Evolutionary conservation across 441 rosid genomes (phyloP).

Genomic region (Erysimum pusillum): DNA sequence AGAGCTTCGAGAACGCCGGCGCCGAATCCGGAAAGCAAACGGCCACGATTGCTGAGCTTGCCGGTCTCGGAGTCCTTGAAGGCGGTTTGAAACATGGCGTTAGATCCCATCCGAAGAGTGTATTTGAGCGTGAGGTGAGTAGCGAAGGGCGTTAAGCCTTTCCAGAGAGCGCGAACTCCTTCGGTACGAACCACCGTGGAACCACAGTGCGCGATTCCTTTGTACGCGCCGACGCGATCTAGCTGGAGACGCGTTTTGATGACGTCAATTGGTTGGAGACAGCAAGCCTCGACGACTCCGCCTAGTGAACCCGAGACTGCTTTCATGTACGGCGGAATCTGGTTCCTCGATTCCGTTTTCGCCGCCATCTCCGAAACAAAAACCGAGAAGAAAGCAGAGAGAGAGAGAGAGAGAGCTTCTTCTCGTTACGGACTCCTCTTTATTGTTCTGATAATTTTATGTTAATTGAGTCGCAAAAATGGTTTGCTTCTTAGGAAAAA

Average conservation of each 20-base stretch:
- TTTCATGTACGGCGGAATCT: constrained; percentile 85
- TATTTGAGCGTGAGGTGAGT: constrained; percentile 92
- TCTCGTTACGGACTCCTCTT: neutral
- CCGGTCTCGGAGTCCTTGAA: constrained; percentile 88
- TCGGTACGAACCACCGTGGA: constrained; percentile 68
- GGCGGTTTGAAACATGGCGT: constrained; percentile 76
- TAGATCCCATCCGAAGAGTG: constrained; percentile 92
- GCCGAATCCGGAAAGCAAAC: constrained; percentile 85
- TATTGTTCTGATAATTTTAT: neutral
- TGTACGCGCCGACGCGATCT: constrained; percentile 69
- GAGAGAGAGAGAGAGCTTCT: neutral
- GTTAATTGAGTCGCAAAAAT: neutral
- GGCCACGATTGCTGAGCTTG: constrained; percentile 60
- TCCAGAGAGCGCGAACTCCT: constrained; percentile 95
- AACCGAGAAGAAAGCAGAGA: neutral
- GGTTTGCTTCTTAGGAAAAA: neutral
- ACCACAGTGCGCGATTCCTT: constrained; percentile 89
- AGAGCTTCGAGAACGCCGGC: constrained; percentile 97
- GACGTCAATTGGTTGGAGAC: constrained; percentile 96
- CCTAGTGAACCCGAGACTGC: constrained; percentile 91
- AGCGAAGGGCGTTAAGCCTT: constrained; percentile 92
- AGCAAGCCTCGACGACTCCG: constrained; percentile 85
- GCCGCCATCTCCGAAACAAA: constrained; percentile 9
- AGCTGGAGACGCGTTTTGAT: constrained; percentile 93
- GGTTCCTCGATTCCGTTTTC: constrained; percentile 33